These are phyloP conservation scores for Termitomyces titanicus DNA, from an alignment of 768 basidiomycete species.

Conservation along the genomic window DNA sequence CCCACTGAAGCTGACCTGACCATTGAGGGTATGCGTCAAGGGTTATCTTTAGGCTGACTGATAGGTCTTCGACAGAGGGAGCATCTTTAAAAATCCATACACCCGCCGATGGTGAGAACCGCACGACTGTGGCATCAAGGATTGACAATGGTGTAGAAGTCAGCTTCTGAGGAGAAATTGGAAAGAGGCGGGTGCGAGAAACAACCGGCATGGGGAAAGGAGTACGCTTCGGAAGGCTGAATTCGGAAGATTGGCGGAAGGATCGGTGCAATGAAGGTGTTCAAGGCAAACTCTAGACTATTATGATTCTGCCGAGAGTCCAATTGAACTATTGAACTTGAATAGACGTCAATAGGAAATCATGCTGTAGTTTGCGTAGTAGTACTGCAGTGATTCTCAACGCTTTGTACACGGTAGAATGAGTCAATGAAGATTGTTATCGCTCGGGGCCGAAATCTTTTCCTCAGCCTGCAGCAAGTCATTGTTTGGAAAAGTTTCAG, in stretches of 20 bases:
- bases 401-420: too few species aligned
- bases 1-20: constrained; percentile 26
- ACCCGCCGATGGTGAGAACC: constrained; percentile 22
- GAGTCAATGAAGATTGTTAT: too few species aligned
- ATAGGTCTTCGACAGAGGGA: constrained; percentile 6
- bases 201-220: constrained; percentile 7
- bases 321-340: too few species aligned
- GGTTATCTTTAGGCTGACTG: constrained; percentile 15
- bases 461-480: too few species aligned
- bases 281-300: neutral
- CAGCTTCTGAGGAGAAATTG: neutral
- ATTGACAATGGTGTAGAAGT: constrained; percentile 22
- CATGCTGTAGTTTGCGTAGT: neutral
- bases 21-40: constrained; percentile 29
- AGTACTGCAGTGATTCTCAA: too few species aligned
- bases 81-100: constrained; percentile 23
- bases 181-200: constrained; percentile 12
- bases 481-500: too few species aligned
- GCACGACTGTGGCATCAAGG: constrained; percentile 24
- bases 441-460: too few species aligned
- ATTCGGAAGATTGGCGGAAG: constrained; percentile 1
- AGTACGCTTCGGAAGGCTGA: neutral
- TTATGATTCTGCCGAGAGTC: neutral
- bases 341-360: neutral
- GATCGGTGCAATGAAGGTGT: neutral